A percentile compares a stretch with the other conserved stretches of the same genome.
These are phyloP conservation scores for Beauveria sp. DNA, from an alignment of 2,329 filamentous ascomycete genomes.

Conservation along the genomic window DNA sequence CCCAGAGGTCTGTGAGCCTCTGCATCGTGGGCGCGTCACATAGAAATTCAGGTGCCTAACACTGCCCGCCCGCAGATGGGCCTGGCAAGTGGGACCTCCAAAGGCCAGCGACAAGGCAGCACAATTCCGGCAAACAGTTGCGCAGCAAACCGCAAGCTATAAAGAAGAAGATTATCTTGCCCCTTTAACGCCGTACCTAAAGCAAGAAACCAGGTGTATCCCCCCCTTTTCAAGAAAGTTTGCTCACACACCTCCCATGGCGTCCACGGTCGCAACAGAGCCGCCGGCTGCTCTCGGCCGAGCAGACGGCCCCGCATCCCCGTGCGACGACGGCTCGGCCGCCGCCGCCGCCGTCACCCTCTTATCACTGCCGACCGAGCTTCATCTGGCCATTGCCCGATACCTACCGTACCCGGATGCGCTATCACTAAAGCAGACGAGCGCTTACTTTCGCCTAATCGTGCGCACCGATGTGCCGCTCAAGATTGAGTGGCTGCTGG, in stretches of 20 bases:
- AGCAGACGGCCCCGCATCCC: background rate
- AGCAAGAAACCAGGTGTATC: too few species aligned
- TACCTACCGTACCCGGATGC: conserved; percentile 63
- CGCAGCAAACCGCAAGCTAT: background rate
- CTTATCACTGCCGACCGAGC: conserved; percentile 52
- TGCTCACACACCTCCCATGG: too few species aligned
- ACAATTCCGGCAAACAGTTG: background rate
- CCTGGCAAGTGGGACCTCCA: background rate
- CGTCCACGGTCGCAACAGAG: background rate
- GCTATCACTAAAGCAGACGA: conserved; percentile 61
- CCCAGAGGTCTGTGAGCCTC: too few species aligned
- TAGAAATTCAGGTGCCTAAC: conserved; percentile 4
- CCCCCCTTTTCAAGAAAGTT: too few species aligned
- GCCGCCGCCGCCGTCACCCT: conserved; percentile 20
- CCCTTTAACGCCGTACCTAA: too few species aligned
- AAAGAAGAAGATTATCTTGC: background rate
- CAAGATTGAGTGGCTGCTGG: conserved; percentile 62
- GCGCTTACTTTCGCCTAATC: conserved; percentile 52
- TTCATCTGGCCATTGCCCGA: conserved; percentile 55
- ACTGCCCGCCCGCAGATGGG: background rate
- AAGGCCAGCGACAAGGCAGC: conserved; percentile 1
- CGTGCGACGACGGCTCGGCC: background rate
- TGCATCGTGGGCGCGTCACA: too few species aligned
- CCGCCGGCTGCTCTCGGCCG: background rate
- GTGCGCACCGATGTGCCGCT: conserved; percentile 58